phyloP scores from a whole-genome alignment of 768 basidiomycete genomes.

The Gymnopilus junonius region DNA sequence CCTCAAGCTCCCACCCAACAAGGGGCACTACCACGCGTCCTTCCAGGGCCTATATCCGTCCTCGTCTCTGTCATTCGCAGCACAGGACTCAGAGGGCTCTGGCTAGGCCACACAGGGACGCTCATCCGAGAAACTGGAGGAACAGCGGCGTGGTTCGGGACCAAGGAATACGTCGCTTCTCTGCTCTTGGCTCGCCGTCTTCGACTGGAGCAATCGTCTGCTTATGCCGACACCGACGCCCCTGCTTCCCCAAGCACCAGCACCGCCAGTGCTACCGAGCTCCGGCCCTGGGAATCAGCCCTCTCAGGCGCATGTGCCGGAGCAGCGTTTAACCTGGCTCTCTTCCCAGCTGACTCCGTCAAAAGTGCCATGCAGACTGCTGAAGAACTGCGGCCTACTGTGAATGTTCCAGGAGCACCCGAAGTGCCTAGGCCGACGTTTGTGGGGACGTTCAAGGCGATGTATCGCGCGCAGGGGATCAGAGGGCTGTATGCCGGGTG shows the following conservation, averaged over 20 bases:
- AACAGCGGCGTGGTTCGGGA: slow-evolving; percentile 83
- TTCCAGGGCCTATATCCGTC: slow-evolving; percentile 32
- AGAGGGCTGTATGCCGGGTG: slow-evolving; percentile 86
- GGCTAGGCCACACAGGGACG: slow-evolving; percentile 44
- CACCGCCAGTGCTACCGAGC: slow-evolving; percentile 23
- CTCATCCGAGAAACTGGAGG: slow-evolving; percentile 89
- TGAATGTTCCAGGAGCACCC: neutral
- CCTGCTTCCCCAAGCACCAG: neutral
- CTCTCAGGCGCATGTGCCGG: slow-evolving; percentile 81
- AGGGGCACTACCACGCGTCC: slow-evolving; percentile 18
- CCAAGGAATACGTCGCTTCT: slow-evolving; percentile 78
- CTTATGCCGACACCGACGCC: neutral
- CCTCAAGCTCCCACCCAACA: slow-evolving; percentile 10
- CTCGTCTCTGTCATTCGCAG: slow-evolving; percentile 32
- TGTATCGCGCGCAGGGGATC: slow-evolving; percentile 77
- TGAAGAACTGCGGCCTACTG: slow-evolving; percentile 68
- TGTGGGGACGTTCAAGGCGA: slow-evolving; percentile 61
- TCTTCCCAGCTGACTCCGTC: slow-evolving; percentile 91
- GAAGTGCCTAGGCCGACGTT: slow-evolving; percentile 47
- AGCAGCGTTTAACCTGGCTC: slow-evolving; percentile 73
- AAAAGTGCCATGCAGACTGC: slow-evolving; percentile 92
- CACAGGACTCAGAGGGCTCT: slow-evolving; percentile 24
- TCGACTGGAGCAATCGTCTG: slow-evolving; percentile 10
- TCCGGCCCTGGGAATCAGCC: slow-evolving; percentile 76
- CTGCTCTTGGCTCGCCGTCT: slow-evolving; percentile 57